phyloP scores from a whole-genome alignment of 768 basidiomycete genomes.

The Royoungia palumana region DNA sequence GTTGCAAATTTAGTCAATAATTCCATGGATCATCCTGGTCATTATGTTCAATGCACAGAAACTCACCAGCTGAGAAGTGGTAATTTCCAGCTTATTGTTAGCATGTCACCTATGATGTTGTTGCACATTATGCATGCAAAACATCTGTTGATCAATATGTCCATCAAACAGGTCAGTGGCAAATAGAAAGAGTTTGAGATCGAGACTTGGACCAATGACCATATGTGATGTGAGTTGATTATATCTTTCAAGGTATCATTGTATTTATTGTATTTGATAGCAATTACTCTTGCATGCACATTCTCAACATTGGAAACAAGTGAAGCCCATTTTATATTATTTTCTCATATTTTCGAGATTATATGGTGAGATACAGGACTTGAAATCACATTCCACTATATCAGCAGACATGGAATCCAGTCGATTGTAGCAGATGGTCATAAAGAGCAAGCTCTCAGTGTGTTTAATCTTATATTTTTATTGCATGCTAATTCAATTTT shows the following conservation, averaged over 20 bases:
- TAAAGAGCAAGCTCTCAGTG: constrained; percentile 3
- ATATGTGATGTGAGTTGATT: too few species aligned
- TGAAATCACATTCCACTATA: background rate
- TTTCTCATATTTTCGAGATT: too few species aligned
- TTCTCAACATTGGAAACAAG: constrained; percentile 1
- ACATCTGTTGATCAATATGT: background rate
- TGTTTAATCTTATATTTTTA: background rate
- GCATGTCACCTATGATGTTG: background rate
- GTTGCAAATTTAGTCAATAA: too few species aligned
- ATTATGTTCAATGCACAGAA: background rate
- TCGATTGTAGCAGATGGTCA: constrained; percentile 7
- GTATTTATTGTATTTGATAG: too few species aligned
- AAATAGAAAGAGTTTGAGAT: constrained; percentile 6
- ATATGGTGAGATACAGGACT: background rate
- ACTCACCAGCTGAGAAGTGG: background rate
- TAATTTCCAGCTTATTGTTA: background rate
- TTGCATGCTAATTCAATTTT: background rate
- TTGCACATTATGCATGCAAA: background rate
- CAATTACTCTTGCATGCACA: background rate
- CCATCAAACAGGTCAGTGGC: background rate
- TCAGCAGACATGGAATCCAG: background rate
- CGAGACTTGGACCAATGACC: background rate
- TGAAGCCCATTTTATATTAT: background rate
- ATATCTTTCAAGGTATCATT: too few species aligned
- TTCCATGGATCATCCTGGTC: too few species aligned